Evolutionary conservation across 495 filamentous ascomycete genomes (phyloP), one percentile per base, ranked within the genome.

Genomic region (Hyphodiscus hymeniophilus): DNA sequence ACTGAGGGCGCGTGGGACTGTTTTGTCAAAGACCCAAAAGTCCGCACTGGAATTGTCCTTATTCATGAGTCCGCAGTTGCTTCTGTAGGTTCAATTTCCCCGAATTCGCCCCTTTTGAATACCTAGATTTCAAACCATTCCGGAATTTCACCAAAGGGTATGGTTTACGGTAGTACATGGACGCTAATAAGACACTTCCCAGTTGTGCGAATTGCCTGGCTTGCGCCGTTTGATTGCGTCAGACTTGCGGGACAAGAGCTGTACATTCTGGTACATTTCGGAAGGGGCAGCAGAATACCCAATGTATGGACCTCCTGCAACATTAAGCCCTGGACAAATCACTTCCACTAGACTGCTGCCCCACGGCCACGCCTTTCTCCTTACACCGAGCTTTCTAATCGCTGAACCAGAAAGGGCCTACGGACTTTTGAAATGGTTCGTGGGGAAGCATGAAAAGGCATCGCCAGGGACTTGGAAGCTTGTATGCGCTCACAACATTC

Each of bases 321-420:
- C 26, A 16, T 30, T 38, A 15, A 39, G 23, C 15, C 45, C 40
- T 11, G 52, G 56, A 5, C 42, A 38, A 17, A 43, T 59, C 3
- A 44, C 24, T 1, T 3, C 48, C 2, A 67, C 60, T 1, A 70
- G 75, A 1, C 56, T 87, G 3, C 83, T 87, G 41, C 75, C 77
- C 6, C 57, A 64, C 21, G 79, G 82, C 4, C 61, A 64, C 4
- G 77, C 69, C 0, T 72, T 82, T 18, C 60, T 87, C 0, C 55
- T 89, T 4, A 82, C 82, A 0, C 80, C 84, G 30, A 82, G 81
- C 46, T 72, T 83, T 35, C 62, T 79, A 32, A 51, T 78, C 45
- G 65, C 65, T 0, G 71, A 80, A 18, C 72, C 76, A 0, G 56
- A 66, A 2, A 69, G 63, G 33, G 65, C 77, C 3, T 57, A 66